Conservation (phyloP, 2,329 filamentous ascomycete genomes). For the Nannizziopsis barbatae region DNA sequence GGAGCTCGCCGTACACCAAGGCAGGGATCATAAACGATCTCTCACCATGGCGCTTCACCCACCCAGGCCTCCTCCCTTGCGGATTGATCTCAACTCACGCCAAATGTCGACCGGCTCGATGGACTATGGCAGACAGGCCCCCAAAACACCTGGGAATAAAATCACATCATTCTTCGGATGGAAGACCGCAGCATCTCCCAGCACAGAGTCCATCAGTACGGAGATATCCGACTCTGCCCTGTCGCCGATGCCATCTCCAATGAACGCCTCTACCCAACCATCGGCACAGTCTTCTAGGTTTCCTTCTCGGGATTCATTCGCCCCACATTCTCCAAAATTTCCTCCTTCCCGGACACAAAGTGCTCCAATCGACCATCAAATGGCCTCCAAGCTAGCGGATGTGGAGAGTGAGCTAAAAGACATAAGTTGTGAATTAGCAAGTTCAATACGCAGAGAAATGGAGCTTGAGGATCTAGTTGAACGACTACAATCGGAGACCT, state of each 20-base stretch:
- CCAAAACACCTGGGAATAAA: slow-evolving; percentile 45
- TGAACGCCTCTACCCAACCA: slow-evolving; percentile 26
- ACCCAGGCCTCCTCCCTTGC: slow-evolving; percentile 32
- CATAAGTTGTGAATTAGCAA: slow-evolving; percentile 83
- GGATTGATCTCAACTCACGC: slow-evolving; percentile 33
- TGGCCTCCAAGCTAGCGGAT: slow-evolving; percentile 59
- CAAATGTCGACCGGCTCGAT: slow-evolving; percentile 26
- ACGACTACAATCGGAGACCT: slow-evolving; percentile 66
- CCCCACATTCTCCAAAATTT: slow-evolving; percentile 31
- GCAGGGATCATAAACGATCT: slow-evolving; percentile 24
- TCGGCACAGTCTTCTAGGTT: slow-evolving; percentile 16
- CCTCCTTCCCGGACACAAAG: slow-evolving; percentile 35
- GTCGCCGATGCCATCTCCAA: slow-evolving; percentile 49
- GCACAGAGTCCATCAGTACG: slow-evolving; percentile 49
- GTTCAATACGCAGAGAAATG: slow-evolving; percentile 89
- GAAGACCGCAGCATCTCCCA: slow-evolving; percentile 46
- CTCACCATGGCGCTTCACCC: slow-evolving; percentile 38
- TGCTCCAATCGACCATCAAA: slow-evolving; percentile 31
- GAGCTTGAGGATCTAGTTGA: slow-evolving; percentile 93
- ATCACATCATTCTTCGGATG: slow-evolving; percentile 58
- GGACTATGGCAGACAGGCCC: slow-evolving; percentile 28
- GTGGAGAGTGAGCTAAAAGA: slow-evolving; percentile 90
- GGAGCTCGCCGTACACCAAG: slow-evolving; percentile 42
- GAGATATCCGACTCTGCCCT: slow-evolving; percentile 51
- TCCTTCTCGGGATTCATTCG: slow-evolving; percentile 28